phyloP scores from a whole-genome alignment of 352 stramenopile genomes.

The Phytophthora quininea region DNA sequence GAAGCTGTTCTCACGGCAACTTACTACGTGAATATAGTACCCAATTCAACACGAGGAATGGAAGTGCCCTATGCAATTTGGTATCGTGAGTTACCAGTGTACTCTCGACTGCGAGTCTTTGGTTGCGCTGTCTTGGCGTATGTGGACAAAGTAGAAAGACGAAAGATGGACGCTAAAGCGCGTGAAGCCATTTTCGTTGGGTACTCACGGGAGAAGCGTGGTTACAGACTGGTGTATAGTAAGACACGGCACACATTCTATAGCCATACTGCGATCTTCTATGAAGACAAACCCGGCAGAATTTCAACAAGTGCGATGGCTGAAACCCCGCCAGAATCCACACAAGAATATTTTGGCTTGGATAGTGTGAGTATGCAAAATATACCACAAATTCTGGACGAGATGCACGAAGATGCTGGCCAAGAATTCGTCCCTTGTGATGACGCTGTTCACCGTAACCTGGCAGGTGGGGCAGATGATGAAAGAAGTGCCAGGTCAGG shows the following conservation, averaged over 20 bases:
- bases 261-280: constrained; percentile 15
- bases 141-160: constrained; percentile 12
- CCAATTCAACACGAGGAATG: constrained; percentile 10
- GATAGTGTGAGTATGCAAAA: constrained; percentile 4
- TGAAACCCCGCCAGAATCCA: background rate
- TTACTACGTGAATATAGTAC: constrained; percentile 22
- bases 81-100: constrained; percentile 8
- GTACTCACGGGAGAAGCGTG: constrained; percentile 5
- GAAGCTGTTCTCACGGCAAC: constrained; percentile 18
- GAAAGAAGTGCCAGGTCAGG: background rate
- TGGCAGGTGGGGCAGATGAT: background rate
- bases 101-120: constrained; percentile 7
- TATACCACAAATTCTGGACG: background rate
- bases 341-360: constrained; percentile 6
- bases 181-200: constrained; percentile 11
- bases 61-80: constrained; percentile 12
- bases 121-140: constrained; percentile 7
- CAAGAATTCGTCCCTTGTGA: background rate
- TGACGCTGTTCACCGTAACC: background rate
- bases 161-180: constrained; percentile 13
- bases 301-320: background rate
- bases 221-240: constrained; percentile 10
- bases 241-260: constrained; percentile 12
- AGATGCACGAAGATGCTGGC: constrained; percentile 1
- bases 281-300: constrained; percentile 12